Evolutionary conservation across 768 basidiomycete species (phyloP).

Genomic region (Suillus fuscotomentosus): DNA sequence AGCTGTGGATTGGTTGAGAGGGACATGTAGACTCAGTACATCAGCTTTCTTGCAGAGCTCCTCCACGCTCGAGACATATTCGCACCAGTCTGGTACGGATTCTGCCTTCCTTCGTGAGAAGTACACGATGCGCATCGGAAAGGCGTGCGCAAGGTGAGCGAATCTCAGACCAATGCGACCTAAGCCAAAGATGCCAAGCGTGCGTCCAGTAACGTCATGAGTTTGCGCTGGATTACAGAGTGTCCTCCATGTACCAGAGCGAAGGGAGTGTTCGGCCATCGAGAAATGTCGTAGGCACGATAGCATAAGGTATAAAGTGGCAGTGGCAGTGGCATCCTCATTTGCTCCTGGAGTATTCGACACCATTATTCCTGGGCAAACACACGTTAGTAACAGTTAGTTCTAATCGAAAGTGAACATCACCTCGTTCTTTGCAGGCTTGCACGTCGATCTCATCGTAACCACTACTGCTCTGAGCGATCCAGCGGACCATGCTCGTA

Average conservation of each 20-base stretch:
- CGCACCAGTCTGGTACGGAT: too few species aligned
- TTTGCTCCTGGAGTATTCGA: conserved; percentile 87
- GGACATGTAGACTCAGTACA: conserved; percentile 81
- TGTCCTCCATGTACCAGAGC: conserved; percentile 58
- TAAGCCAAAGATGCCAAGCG: conserved; percentile 66
- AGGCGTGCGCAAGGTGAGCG: conserved; percentile 65
- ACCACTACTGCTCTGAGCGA: conserved; percentile 85
- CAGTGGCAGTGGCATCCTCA: conserved; percentile 86
- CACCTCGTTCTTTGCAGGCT: conserved; percentile 68
- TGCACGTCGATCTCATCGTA: conserved; percentile 81
- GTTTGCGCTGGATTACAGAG: conserved; percentile 41
- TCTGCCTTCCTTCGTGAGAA: conserved; percentile 37
- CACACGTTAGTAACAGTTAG: neutral
- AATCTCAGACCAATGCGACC: conserved; percentile 69
- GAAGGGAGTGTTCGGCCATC: conserved; percentile 49
- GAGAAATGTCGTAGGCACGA: conserved; percentile 70
- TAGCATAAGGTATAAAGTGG: conserved; percentile 73
- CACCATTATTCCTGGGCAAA: conserved; percentile 57
- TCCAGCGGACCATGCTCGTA: conserved; percentile 62
- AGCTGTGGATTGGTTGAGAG: conserved; percentile 67
- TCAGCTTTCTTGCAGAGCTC: conserved; percentile 66
- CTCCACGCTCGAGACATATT: neutral
- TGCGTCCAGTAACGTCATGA: conserved; percentile 63
- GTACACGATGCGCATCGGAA: conserved; percentile 87
- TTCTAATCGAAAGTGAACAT: conserved; percentile 4